phyloP scores from a whole-genome alignment of 768 basidiomycete species.

The Chalciporus chontae region DNA sequence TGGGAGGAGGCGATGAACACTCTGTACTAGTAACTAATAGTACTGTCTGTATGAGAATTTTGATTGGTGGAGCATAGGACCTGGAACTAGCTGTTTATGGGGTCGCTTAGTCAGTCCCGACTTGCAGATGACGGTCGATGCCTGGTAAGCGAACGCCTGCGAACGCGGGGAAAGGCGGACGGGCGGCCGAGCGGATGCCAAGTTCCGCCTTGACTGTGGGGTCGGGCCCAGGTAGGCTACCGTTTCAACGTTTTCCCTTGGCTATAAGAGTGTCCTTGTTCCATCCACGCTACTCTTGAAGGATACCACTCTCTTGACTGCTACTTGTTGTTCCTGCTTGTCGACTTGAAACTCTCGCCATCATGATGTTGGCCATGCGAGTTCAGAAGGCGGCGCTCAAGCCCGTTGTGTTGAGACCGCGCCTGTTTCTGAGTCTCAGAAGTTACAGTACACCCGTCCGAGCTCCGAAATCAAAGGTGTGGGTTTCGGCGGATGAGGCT shows the following conservation, averaged over 20 bases:
- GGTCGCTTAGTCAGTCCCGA: no score
- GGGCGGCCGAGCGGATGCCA: conserved; percentile 17
- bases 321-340: neutral
- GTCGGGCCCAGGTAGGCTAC: no score
- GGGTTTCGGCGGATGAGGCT: conserved; percentile 77
- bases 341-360: conserved; percentile 7
- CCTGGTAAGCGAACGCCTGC: no score
- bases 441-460: conserved; percentile 25
- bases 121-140: no score
- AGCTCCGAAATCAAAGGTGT: conserved; percentile 61
- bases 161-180: neutral
- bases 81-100: no score
- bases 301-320: neutral
- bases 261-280: neutral
- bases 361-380: conserved; percentile 23
- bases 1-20: conserved; percentile 44
- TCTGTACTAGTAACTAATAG: no score
- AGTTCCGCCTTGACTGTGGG: conserved; percentile 18
- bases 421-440: conserved; percentile 13
- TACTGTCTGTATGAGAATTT: no score
- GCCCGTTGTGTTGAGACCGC: conserved; percentile 19
- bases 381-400: conserved; percentile 12
- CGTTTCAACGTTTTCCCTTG: neutral
- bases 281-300: no score
- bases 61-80: no score